Conservation (phyloP, 108 stramenopile genomes). For the Phaeodactylum tricornutum region DNA sequence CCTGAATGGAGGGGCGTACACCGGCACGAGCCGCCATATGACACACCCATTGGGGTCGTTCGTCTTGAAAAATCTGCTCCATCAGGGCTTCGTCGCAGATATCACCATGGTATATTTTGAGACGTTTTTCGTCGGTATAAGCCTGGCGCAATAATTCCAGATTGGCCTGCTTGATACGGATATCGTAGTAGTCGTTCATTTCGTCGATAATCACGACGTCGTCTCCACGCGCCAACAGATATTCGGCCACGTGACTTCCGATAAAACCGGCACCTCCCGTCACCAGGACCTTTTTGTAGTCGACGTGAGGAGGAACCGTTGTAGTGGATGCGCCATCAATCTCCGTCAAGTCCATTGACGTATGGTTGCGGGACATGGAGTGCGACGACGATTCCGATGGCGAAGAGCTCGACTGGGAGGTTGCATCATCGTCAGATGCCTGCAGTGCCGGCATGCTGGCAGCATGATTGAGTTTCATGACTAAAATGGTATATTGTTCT, state of each 20-base stretch:
- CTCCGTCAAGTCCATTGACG: too few relatives aligned
- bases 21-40: constrained; percentile 90
- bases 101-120: constrained; percentile 71
- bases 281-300: constrained; percentile 74
- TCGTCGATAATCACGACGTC: constrained; percentile 88
- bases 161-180: constrained; percentile 69
- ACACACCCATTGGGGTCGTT: constrained; percentile 70
- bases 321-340: neutral
- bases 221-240: constrained; percentile 73
- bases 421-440: neutral
- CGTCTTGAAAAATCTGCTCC: constrained; percentile 43
- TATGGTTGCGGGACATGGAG: too few relatives aligned
- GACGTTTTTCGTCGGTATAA: constrained; percentile 15
- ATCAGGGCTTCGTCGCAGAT: constrained; percentile 86
- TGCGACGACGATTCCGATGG: too few relatives aligned
- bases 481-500: too few relatives aligned
- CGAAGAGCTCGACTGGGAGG: too few relatives aligned
- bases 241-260: constrained; percentile 64
- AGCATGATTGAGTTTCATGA: neutral
- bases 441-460: neutral
- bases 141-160: constrained; percentile 33
- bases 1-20: constrained; percentile 87
- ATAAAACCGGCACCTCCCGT: constrained; percentile 93
- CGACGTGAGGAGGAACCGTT: constrained; percentile 28
- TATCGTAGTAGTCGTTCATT: constrained; percentile 92